Evolutionary conservation across 2,329 filamentous ascomycete genomes (phyloP), one percentile per base, ranked within the genome.

Genomic region (Penicillium sp.): DNA sequence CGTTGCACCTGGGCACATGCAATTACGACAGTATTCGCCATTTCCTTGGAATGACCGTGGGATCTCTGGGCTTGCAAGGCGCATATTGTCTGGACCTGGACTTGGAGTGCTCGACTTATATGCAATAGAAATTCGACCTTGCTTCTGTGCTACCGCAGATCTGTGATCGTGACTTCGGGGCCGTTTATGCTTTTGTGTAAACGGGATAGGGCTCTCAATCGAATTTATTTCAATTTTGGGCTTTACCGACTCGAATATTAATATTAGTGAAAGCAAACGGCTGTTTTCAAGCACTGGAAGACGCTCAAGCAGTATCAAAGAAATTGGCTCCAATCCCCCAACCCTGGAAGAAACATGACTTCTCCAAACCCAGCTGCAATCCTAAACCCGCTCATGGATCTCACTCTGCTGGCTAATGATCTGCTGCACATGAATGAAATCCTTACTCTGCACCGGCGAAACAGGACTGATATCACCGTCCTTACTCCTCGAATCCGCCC

Each of bases 331-430:
- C 24, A 27, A 27, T 7, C 24, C 7, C 34, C 11, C 34, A 36
- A 36, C 13, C 13, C 6, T n/a, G 11, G 13, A n/a, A 6, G 13
- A 2, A 14, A 27, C 24, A 27, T 7, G 7, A 27, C 24, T 5
- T 27, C 24, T n/a, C 24, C 34, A 14, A 36, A 14, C 13, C 5
- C 34, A n/a, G 13, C 31, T 11, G 11, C 2, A 34, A 14, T 18
- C 14, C 18, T 36, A 34, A 31, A 43, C n/a, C 7, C 60, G 67
- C n/a, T 57, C 22, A 9, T 64, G 58, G 34, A 67, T 11, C 57
- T 71, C 66, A 18, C 64, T 70, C 53, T 71, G 63, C 57, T 73
- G 71, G 38, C 58, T 64, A 38, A 73, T 71, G 2, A 71, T 67
- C 45, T 69, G 70, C 54, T 67, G 70, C 5, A 73, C 62, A 32